These are phyloP conservation scores for Vairimorpha necatrix DNA, from an alignment of 371 early-diverging fungal species.

Conservation along the genomic window DNA sequence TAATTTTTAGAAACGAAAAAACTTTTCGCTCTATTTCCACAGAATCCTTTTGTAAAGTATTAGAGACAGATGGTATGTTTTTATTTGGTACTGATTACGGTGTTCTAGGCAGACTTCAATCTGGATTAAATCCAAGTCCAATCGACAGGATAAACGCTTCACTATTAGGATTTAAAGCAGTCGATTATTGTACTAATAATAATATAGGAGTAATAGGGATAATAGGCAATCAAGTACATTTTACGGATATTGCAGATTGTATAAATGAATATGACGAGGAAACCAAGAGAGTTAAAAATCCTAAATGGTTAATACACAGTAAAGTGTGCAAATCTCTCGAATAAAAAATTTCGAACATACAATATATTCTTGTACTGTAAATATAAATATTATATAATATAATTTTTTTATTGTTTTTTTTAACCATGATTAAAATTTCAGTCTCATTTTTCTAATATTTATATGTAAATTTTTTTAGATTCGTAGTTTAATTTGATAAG, in stretches of 20 bases:
- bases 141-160: slow-evolving; percentile 86
- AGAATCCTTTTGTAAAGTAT: slow-evolving; percentile 75
- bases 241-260: slow-evolving; percentile 28
- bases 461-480: too few relatives aligned
- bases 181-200: slow-evolving; percentile 34
- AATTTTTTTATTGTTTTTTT: neutral
- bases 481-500: too few relatives aligned
- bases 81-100: slow-evolving; percentile 82
- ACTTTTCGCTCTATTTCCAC: slow-evolving; percentile 65
- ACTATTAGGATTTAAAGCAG: slow-evolving; percentile 60
- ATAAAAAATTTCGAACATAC: slow-evolving; percentile 22
- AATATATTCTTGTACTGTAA: neutral
- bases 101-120: slow-evolving; percentile 87
- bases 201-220: slow-evolving; percentile 42
- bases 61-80: slow-evolving; percentile 80
- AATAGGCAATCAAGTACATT: slow-evolving; percentile 19
- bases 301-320: slow-evolving; percentile 46
- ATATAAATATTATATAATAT: neutral
- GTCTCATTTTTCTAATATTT: too few relatives aligned
- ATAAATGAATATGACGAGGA: slow-evolving; percentile 33
- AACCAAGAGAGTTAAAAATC: slow-evolving; percentile 35
- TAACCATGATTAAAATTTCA: neutral
- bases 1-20: slow-evolving; percentile 55
- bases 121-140: slow-evolving; percentile 86
- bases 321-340: slow-evolving; percentile 48